Evolutionary conservation across 306 rosid genomes (phyloP), one percentile per base, ranked within the genome.

Genomic region (Trichosanthes cucumerina): DNA sequence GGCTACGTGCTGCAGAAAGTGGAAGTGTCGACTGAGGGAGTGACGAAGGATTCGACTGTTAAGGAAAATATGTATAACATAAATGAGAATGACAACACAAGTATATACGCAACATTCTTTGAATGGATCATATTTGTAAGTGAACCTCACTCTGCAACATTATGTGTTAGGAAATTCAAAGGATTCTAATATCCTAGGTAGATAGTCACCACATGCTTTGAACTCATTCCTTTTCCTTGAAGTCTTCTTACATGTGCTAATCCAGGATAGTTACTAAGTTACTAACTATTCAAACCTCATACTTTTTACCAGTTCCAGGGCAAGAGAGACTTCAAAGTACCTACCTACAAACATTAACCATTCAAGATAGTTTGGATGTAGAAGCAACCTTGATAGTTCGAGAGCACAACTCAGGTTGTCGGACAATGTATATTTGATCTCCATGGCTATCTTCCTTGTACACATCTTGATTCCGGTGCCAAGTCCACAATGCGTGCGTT

Each of bases 381-480:
- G 81, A 83, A 69, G 69, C 64, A 72, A 86, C 93, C 80, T 88
- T 87, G 62, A 12, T 69, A 70, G 84, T 73, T 71, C 79, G 77
- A 47, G 83, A 47, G 90, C 98, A 93, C 79, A 86, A 71, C 26
- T 87, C 83, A 2, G 98, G 96, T 71, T 89, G 94, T 49, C 96
- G 83, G 46, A 93, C 96, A 3, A 93, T 86, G 89, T 90, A 92
- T 81, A 92, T 90, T 83, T 90, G 91, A 82, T 92, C 97, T 9
- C 96, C 91, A 10, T 84, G 84, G 66, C 86, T 85, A 50, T 89
- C 82, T 52, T 86, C 88, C 81, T 89, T 87, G 54, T 89, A 92
- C 6, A 23, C 79, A 77, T 93, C 98, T 80, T 92, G 94, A 83
- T 93, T 93, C 70, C 96, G 83, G 14, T 93, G 96, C 98, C 98